A percentile compares a stretch with the other conserved stretches of the same genome.
phyloP scores from a whole-genome alignment of 2,329 filamentous ascomycete species.

The Curvularia lunata region DNA sequence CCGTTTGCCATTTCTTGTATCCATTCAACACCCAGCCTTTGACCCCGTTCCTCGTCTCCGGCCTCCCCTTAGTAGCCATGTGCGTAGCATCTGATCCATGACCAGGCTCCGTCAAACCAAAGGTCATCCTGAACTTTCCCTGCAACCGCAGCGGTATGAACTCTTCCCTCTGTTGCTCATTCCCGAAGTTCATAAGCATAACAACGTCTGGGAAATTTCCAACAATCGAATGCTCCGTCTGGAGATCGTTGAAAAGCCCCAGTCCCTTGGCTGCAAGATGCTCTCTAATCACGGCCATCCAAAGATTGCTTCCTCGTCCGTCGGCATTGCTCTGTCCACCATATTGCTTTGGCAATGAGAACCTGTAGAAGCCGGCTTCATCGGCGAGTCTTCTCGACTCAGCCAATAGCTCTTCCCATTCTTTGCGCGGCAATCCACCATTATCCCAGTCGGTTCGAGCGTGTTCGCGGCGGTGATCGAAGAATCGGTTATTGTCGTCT shows the following conservation, averaged over 20 bases:
- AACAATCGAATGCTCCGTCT: slow-evolving; percentile 68
- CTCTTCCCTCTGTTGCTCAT: slow-evolving; percentile 59
- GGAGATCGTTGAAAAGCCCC: slow-evolving; percentile 67
- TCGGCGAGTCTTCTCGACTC: slow-evolving; percentile 61
- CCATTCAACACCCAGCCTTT: slow-evolving; percentile 63
- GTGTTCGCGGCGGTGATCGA: slow-evolving; percentile 69
- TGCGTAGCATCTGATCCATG: slow-evolving; percentile 69
- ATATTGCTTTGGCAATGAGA: slow-evolving; percentile 63
- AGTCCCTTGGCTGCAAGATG: slow-evolving; percentile 66
- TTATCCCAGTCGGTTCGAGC: slow-evolving; percentile 67
- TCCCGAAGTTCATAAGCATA: slow-evolving; percentile 68
- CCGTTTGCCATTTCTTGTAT: slow-evolving; percentile 70
- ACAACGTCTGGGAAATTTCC: slow-evolving; percentile 68
- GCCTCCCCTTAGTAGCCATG: slow-evolving; percentile 62
- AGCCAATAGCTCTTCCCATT: slow-evolving; percentile 64
- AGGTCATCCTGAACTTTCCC: slow-evolving; percentile 63
- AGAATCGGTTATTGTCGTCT: slow-evolving; percentile 68
- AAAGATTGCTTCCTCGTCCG: slow-evolving; percentile 60
- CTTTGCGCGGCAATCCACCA: slow-evolving; percentile 61
- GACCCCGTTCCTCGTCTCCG: slow-evolving; percentile 53
- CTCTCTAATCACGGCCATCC: slow-evolving; percentile 68
- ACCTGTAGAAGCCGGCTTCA: slow-evolving; percentile 65
- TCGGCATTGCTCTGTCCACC: slow-evolving; percentile 58
- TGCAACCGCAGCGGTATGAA: slow-evolving; percentile 61
- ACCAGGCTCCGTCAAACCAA: slow-evolving; percentile 67